These are phyloP conservation scores for Seminavis robusta DNA, from an alignment of 108 stramenopile species.

Conservation along the genomic window DNA sequence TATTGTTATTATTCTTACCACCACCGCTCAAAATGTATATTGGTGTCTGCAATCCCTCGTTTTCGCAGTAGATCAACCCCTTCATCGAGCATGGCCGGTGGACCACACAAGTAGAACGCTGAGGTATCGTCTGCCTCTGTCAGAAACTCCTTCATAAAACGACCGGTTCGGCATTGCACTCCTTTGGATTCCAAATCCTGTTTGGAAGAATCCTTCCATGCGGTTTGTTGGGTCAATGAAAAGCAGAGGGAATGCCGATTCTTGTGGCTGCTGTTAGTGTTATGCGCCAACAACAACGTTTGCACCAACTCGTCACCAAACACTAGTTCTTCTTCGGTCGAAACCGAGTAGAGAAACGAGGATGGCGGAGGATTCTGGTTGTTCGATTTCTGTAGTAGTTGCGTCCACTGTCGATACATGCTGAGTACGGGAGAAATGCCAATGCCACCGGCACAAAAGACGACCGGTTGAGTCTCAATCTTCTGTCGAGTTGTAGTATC, in stretches of 20 bases:
- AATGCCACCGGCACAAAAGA: conserved; percentile 37
- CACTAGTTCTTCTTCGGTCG: conserved; percentile 14
- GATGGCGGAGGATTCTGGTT: not conserved
- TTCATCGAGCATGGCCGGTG: conserved; percentile 21
- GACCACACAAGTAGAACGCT: conserved; percentile 26
- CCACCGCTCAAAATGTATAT: no score
- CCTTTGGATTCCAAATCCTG: no score
- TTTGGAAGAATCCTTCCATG: no score
- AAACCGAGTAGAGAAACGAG: conserved; percentile 24
- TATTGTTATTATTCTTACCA: no score
- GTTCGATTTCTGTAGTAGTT: not conserved
- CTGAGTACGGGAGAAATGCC: conserved; percentile 24
- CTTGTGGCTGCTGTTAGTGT: no score
- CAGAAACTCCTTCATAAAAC: conserved; percentile 10
- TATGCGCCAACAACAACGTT: no score
- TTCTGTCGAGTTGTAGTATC: not conserved
- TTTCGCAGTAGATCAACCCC: no score
- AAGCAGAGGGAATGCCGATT: no score
- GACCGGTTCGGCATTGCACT: conserved; percentile 9
- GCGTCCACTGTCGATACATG: conserved; percentile 12
- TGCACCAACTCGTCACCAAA: conserved; percentile 23
- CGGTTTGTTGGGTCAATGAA: no score
- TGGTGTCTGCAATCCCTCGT: no score
- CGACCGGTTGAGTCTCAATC: not conserved
- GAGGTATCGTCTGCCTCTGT: conserved; percentile 5